Evolutionary conservation across 1,139 yeast genomes (phyloP), one percentile per base, ranked within the genome.

Genomic region (Ogataea hybrid): DNA sequence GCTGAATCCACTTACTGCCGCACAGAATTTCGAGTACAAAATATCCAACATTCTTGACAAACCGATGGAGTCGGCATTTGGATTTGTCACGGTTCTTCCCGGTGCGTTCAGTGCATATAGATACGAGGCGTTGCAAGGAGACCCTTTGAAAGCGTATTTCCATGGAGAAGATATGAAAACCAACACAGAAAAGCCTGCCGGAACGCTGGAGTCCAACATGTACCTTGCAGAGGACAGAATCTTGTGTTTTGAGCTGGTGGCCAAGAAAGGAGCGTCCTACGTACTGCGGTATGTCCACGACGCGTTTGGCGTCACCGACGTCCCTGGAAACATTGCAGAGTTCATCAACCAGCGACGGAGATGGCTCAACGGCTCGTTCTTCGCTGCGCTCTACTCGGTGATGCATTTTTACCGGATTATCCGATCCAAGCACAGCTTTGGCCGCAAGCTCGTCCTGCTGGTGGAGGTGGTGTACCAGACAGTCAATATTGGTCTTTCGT

Each of bases 81-180:
- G 95, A 1, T 85, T 84, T 58, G 85, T 85, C 54, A 69, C 86
- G 1, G 95, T 85, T 51, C 73, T 85, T 45, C 95, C 95, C 0
- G 95, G 95, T 51, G 95, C 95, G 0, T 84, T 85, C 55, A 79
- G 87, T n/a, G 95, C 94, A 0, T 85, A 85, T 61, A 64, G 94
- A 46, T 85, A 80, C 56, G 77, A 70, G 36, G 94, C 94, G 0
- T 64, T 85, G 41, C 77, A 77, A 52, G 84, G 85, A 56, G 92
- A 87, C 0, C 95, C 95, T 2, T 69, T 85, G 43, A 84, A 78
- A 49, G 83, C 84, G 53, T 85, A 85, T 59, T 85, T 85, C 67
- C 83, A 84, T 59, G 95, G 95, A 37, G 95, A 85, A 59, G 82
- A 79, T 46, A 71, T 84, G 56, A 87, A 82, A 58, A 66, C 68